Evolutionary conservation across 371 early-diverging fungal genomes (phyloP).

Genomic region (Lichtheimia ornata): DNA sequence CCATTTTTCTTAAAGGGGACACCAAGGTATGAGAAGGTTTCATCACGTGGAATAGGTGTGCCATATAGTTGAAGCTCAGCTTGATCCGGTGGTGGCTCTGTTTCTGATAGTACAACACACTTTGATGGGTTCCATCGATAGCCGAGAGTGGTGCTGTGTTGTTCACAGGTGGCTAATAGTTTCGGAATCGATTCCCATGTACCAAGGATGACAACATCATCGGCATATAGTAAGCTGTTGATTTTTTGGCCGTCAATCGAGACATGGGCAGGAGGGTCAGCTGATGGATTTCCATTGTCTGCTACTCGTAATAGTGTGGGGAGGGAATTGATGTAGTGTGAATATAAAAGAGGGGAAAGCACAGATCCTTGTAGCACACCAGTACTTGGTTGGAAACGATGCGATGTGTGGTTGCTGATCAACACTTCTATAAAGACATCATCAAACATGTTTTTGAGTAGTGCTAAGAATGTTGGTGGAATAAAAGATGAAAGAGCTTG

Average conservation of each 20-base stretch:
- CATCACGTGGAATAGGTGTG: neutral
- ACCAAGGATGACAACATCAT: constrained; percentile 10
- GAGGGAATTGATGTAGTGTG: constrained; percentile 24
- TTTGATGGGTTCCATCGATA: constrained; percentile 32
- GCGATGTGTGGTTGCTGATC: constrained; percentile 12
- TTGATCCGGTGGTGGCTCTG: neutral
- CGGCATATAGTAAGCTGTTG: constrained; percentile 13
- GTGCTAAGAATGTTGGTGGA: constrained; percentile 2
- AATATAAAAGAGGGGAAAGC: constrained; percentile 23
- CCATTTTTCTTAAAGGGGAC: constrained; percentile 12
- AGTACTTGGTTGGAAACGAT: constrained; percentile 15
- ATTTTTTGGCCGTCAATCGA: constrained; percentile 1
- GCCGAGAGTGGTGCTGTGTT: constrained; percentile 16
- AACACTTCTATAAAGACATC: constrained; percentile 18
- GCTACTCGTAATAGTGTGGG: constrained; percentile 12
- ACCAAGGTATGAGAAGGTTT: constrained; percentile 15
- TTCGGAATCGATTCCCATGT: neutral
- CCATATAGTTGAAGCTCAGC: constrained; percentile 11
- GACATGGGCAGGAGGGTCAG: neutral
- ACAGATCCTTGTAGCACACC: constrained; percentile 34
- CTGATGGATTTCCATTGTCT: neutral
- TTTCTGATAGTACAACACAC: constrained; percentile 19
- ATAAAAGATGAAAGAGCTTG: neutral
- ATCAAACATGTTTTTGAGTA: constrained; percentile 23
- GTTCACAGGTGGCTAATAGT: constrained; percentile 4